Evolutionary conservation across 2,329 filamentous ascomycete species (phyloP).

Genomic region (Talaromyces verruculosus): DNA sequence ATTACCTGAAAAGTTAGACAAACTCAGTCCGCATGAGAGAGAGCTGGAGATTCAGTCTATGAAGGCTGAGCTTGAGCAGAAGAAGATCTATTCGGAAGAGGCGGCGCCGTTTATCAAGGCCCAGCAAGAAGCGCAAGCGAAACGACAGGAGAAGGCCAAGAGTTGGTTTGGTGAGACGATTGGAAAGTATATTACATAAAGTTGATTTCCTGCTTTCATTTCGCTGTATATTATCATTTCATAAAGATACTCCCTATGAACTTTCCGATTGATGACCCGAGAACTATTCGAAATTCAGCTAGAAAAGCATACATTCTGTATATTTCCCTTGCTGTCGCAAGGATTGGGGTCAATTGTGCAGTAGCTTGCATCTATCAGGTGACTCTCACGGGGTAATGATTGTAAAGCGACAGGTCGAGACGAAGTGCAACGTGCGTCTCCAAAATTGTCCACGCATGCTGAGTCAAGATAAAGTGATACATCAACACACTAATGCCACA

Average conservation of each 20-base stretch:
- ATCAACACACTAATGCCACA: constrained; percentile 1
- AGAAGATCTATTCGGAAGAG: constrained; percentile 39
- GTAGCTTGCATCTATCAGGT: background rate
- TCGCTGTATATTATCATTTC: background rate
- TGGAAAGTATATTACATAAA: constrained; percentile 42
- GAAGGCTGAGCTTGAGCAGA: constrained; percentile 40
- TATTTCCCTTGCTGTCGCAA: background rate
- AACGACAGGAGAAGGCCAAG: constrained; percentile 41
- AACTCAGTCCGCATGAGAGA: constrained; percentile 48
- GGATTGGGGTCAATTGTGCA: background rate
- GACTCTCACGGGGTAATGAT: background rate
- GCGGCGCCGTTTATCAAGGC: constrained; percentile 38
- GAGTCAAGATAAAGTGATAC: background rate
- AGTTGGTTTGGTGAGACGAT: constrained; percentile 48
- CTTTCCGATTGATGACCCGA: background rate
- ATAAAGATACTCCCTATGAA: background rate
- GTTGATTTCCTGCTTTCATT: background rate
- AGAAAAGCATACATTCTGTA: background rate
- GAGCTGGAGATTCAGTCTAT: constrained; percentile 46
- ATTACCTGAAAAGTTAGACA: constrained; percentile 39
- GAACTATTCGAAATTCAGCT: background rate
- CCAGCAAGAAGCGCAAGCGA: constrained; percentile 38
- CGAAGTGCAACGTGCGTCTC: background rate
- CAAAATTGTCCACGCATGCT: background rate
- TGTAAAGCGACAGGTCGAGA: background rate